These are phyloP conservation scores for Geoglossum glabrum DNA, from an alignment of 495 filamentous ascomycete species.

Conservation along the genomic window DNA sequence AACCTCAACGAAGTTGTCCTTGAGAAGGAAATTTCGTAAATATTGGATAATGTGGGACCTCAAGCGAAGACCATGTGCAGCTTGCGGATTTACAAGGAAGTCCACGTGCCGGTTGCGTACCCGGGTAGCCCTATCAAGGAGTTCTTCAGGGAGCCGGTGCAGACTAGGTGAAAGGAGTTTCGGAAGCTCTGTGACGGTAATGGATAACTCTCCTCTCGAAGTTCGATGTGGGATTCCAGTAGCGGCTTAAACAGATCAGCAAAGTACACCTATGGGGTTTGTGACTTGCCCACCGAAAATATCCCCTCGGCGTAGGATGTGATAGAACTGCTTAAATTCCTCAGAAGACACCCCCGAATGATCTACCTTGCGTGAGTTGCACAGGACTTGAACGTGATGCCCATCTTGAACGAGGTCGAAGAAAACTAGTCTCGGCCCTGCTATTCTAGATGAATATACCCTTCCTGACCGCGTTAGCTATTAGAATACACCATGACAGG, in stretches of 20 bases:
- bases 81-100: constrained; percentile 46
- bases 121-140: constrained; percentile 43
- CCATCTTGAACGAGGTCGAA: constrained; percentile 57
- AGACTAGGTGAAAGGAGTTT: constrained; percentile 54
- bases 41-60: constrained; percentile 55
- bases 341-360: constrained; percentile 17
- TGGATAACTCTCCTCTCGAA: constrained; percentile 51
- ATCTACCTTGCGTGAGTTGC: constrained; percentile 38
- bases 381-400: constrained; percentile 48
- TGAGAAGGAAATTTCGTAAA: constrained; percentile 51
- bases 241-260: constrained; percentile 25
- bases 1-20: constrained; percentile 60
- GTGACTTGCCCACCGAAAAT: constrained; percentile 41
- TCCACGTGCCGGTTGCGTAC: constrained; percentile 59
- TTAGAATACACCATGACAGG: not conserved
- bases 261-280: not conserved
- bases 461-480: constrained; percentile 31
- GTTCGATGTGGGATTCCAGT: constrained; percentile 56
- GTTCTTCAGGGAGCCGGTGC: constrained; percentile 45
- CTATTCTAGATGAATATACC: constrained; percentile 34
- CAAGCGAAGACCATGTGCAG: constrained; percentile 47
- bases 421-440: constrained; percentile 60
- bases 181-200: constrained; percentile 46
- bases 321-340: constrained; percentile 38
- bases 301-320: constrained; percentile 48